Base-by-base conservation (phyloP, 148 eudicot species). In the Nyssa sinensis region DNA sequence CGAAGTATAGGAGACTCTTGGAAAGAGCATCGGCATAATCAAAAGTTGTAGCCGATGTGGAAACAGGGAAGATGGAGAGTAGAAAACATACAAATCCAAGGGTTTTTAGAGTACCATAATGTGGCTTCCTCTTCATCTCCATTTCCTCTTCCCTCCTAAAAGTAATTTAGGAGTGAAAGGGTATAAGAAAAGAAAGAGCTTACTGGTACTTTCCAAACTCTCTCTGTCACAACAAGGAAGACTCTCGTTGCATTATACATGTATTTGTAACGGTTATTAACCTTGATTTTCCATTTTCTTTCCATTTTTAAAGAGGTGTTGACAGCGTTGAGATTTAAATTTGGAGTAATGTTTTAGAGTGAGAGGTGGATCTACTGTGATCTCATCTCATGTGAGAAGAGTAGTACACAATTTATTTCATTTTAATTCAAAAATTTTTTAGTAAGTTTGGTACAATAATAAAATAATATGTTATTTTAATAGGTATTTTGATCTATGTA, bases 1-100 rank as follows among this genome's bases (percentile, higher is more conserved):
- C 95, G 69, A 88, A 90, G 82, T 90, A 90, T 23, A 86, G 80
- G 32, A 90, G 86, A 64, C 86, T 84, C 77, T 90, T 88, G 2
- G 85, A 76, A 31, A 90, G 84, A 13, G 95, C 95, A 8, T 81
- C 85, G 5, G 81, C 75, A 44, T 90, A 90, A 66, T 85, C 74
- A 66, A 71, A 75, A 12, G 74, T 61, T 31, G 62, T 24, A 33
- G 84, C 73, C 29, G 24, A 33, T 57, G 65, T 7, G 31, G 35
- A 67, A 34, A 73, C 8, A 34, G 62, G 0, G 25, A 37, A 37
- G 25, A 67, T 21, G 55, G 55, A 19, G 33, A 30, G 41, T 31
- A 3, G 16, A 51, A 47, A 47, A 19, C 39, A 71, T 6, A 37
- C 7, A 24, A 66, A 19, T 65, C 14, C 44, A 7, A 27, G 19